Evolutionary conservation across 2,329 filamentous ascomycete genomes (phyloP).

Genomic region (Thyridium curvatum): DNA sequence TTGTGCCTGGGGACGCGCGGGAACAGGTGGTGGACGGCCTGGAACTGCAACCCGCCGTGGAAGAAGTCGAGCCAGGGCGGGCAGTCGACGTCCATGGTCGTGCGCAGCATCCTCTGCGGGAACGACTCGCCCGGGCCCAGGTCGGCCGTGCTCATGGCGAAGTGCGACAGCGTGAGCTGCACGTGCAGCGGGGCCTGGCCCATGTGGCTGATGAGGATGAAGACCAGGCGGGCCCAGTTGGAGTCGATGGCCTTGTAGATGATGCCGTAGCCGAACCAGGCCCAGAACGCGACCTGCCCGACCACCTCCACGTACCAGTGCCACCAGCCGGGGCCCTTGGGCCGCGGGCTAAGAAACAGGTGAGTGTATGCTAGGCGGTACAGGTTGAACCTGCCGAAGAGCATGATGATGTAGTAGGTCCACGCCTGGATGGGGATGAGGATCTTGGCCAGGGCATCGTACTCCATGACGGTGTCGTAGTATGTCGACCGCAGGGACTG

Average conservation of each 20-base stretch:
- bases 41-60: slow-evolving; percentile 84
- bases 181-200: slow-evolving; percentile 77
- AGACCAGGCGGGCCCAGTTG: slow-evolving; percentile 62
- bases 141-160: slow-evolving; percentile 87
- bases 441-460: slow-evolving; percentile 66
- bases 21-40: slow-evolving; percentile 81
- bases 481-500: slow-evolving; percentile 69
- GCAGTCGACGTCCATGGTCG: slow-evolving; percentile 90
- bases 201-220: slow-evolving; percentile 74
- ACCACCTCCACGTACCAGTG: slow-evolving; percentile 73
- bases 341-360: slow-evolving; percentile 62
- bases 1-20: slow-evolving; percentile 83
- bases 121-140: slow-evolving; percentile 81
- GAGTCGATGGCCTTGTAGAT: slow-evolving; percentile 67
- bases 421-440: slow-evolving; percentile 71
- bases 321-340: slow-evolving; percentile 76
- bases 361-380: slow-evolving; percentile 78
- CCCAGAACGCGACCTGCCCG: slow-evolving; percentile 78
- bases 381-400: slow-evolving; percentile 80
- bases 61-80: slow-evolving; percentile 84
- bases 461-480: slow-evolving; percentile 74
- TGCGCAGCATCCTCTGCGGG: slow-evolving; percentile 83
- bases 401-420: slow-evolving; percentile 76
- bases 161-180: slow-evolving; percentile 88
- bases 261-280: slow-evolving; percentile 78